phyloP scores from a whole-genome alignment of 2,329 filamentous ascomycete genomes.

The Aspergillus sp. region DNA sequence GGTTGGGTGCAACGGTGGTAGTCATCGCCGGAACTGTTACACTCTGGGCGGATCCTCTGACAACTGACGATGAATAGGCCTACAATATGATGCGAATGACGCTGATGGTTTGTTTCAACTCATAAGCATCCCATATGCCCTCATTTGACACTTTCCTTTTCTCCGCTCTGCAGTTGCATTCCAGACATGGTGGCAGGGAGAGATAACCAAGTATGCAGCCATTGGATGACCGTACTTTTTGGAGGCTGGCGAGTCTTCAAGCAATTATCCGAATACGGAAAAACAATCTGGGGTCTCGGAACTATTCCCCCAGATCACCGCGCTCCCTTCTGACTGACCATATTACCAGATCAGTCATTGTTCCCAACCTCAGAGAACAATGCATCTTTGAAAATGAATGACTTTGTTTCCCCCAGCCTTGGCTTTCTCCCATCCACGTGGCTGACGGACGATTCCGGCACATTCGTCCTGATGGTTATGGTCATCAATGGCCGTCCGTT shows the following conservation, averaged over 20 bases:
- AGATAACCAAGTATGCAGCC: too few species aligned
- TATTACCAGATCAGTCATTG: not conserved
- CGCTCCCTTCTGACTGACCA: not conserved
- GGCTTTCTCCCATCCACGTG: not conserved
- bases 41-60: constrained; percentile 2
- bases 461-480: not conserved
- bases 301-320: too few species aligned
- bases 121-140: not conserved
- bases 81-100: not conserved
- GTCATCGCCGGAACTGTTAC: constrained; percentile 17
- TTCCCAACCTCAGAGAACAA: not conserved
- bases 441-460: not conserved
- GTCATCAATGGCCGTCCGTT: not conserved
- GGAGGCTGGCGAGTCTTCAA: not conserved
- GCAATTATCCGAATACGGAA: too few species aligned
- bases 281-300: too few species aligned
- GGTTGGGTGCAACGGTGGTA: constrained; percentile 19
- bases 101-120: not conserved
- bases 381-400: not conserved
- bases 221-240: not conserved
- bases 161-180: not conserved
- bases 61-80: not conserved
- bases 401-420: not conserved
- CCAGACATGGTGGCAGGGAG: not conserved
- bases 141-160: not conserved